Conservation (phyloP, 768 basidiomycete species). For the Pleurotus djamor region DNA sequence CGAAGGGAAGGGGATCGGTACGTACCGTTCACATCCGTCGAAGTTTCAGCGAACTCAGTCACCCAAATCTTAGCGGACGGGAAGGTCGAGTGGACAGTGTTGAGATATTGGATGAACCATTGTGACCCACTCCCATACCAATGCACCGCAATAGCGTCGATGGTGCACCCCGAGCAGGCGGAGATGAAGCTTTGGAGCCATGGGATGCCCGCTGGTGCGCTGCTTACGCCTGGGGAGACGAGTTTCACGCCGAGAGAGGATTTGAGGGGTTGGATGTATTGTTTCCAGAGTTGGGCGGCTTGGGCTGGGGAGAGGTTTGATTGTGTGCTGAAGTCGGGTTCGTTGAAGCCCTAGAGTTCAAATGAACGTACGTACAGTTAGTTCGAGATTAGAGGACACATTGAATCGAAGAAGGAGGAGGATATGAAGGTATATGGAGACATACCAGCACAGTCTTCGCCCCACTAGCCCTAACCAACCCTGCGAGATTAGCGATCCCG, state of each 20-base stretch:
- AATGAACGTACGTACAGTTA: background rate
- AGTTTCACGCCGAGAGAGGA: constrained; percentile 22
- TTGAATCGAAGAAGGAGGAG: background rate
- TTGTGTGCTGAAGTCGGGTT: constrained; percentile 29
- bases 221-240: constrained; percentile 33
- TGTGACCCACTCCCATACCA: constrained; percentile 24
- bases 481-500: constrained; percentile 24
- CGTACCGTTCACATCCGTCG: background rate
- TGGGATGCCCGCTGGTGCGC: constrained; percentile 22
- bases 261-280: constrained; percentile 32
- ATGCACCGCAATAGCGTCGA: constrained; percentile 33
- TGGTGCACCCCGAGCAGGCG: constrained; percentile 30
- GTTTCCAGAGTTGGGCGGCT: constrained; percentile 31
- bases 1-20: background rate
- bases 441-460: constrained; percentile 35
- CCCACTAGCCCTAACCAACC: constrained; percentile 26
- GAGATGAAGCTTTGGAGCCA: constrained; percentile 31
- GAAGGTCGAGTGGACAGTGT: constrained; percentile 28
- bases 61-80: constrained; percentile 31
- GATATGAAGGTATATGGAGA: background rate
- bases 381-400: no score
- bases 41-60: constrained; percentile 27
- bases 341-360: constrained; percentile 28
- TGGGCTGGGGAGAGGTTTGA: constrained; percentile 25
- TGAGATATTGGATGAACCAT: constrained; percentile 31